A percentile compares a stretch with the other conserved stretches of the same genome.
Evolutionary conservation across 495 filamentous ascomycete species (phyloP).

Genomic region (Talaromyces wortmannii): DNA sequence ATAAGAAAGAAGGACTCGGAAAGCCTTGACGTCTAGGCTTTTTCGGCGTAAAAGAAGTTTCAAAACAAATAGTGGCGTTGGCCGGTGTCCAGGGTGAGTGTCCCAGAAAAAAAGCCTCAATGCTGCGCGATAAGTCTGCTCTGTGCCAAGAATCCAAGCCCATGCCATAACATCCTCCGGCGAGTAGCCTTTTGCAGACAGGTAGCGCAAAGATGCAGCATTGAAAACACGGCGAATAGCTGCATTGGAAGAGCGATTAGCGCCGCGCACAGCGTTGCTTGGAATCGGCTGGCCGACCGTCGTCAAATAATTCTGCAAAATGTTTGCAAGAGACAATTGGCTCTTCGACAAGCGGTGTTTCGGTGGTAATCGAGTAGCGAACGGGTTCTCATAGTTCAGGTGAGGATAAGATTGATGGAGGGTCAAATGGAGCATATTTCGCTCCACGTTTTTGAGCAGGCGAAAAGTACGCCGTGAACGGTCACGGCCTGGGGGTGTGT

Average conservation of each 20-base stretch:
- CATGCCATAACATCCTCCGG: constrained; percentile 48
- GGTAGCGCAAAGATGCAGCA: constrained; percentile 15
- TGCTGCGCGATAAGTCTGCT: constrained; percentile 29
- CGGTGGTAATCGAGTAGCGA: neutral
- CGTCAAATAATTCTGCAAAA: constrained; percentile 1
- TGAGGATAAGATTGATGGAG: neutral
- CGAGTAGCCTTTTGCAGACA: constrained; percentile 31
- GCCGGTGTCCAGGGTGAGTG: neutral
- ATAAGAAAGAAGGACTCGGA: constrained; percentile 37
- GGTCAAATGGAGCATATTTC: neutral
- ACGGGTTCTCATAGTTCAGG: neutral
- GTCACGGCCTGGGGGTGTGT: no score
- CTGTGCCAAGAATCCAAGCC: constrained; percentile 49
- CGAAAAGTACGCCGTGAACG: neutral
- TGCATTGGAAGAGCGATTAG: neutral
- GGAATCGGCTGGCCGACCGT: neutral
- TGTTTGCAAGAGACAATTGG: neutral
- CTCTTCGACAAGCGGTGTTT: no score
- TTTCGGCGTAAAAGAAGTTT: constrained; percentile 41
- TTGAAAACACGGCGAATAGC: constrained; percentile 31
- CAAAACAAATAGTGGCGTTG: constrained; percentile 42
- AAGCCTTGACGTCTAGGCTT: constrained; percentile 27
- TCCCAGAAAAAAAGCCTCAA: constrained; percentile 32
- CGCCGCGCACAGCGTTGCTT: neutral
- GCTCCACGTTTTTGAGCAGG: neutral